Percentiles rank a stretch among this genome's conserved stretches.
These are phyloP conservation scores for Neofusicoccum kwambonambiense DNA, from an alignment of 2,329 filamentous ascomycete genomes.

Conservation along the genomic window DNA sequence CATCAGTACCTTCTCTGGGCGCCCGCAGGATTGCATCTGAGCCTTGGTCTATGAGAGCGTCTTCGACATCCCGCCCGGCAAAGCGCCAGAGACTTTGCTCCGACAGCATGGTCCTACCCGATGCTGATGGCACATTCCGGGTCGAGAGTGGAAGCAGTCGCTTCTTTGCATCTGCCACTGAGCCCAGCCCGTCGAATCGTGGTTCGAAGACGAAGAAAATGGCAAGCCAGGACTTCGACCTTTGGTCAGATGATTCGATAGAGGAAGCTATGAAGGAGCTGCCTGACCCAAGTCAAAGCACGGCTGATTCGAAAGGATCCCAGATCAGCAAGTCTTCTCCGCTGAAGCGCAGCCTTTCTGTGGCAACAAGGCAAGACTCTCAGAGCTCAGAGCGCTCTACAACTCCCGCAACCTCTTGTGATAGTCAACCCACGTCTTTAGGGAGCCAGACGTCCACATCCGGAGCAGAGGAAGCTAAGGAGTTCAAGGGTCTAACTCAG, in stretches of 20 bases:
- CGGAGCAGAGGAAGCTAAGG: not conserved
- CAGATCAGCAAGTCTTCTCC: not conserved
- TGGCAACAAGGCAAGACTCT: not conserved
- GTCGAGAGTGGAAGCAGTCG: conserved; percentile 41
- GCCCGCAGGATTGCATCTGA: conserved; percentile 4
- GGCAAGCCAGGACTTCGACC: conserved; percentile 41
- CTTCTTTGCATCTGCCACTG: conserved; percentile 42
- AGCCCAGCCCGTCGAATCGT: conserved; percentile 43
- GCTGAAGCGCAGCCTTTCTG: not conserved
- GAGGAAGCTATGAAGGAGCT: conserved; percentile 42
- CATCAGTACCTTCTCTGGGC: not conserved
- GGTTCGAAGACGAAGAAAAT: conserved; percentile 31
- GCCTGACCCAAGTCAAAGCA: conserved; percentile 27
- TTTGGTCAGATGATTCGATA: conserved; percentile 50
- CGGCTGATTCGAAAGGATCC: not conserved
- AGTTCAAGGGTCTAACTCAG: not conserved
- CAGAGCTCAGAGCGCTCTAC: not conserved
- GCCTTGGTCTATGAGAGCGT: not conserved
- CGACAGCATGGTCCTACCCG: conserved; percentile 33
- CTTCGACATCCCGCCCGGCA: conserved; percentile 44
- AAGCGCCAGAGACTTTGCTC: conserved; percentile 48
- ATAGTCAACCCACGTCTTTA: not conserved
- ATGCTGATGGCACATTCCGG: conserved; percentile 25
- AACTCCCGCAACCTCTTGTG: not conserved
- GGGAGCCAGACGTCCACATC: not conserved